Percentiles rank a stretch among this genome's conserved stretches.
Evolutionary conservation across 305 asterid genomes (phyloP).

Genomic region (Fraxinus angustifolia): DNA sequence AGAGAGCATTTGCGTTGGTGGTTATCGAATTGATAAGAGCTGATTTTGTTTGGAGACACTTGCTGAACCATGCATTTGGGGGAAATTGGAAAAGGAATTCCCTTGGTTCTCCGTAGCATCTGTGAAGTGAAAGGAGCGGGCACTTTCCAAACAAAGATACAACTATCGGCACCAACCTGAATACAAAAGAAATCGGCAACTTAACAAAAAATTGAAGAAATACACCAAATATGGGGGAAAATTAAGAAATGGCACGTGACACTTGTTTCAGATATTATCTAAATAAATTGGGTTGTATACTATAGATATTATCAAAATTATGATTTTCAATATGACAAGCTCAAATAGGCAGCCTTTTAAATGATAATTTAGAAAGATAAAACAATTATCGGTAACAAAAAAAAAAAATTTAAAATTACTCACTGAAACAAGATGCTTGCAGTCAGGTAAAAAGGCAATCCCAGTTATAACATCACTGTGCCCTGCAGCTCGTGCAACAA

Average conservation of each 20-base stretch:
- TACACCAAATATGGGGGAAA: neutral
- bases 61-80: constrained; percentile 26
- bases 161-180: constrained; percentile 62
- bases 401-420: constrained; percentile 25
- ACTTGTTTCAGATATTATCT: neutral
- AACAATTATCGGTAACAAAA: constrained; percentile 9
- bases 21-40: constrained; percentile 23
- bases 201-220: neutral
- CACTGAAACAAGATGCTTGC: constrained; percentile 62
- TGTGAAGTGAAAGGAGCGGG: constrained; percentile 44
- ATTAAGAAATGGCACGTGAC: neutral
- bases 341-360: neutral
- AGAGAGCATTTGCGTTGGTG: constrained; percentile 23
- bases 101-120: constrained; percentile 41
- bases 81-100: constrained; percentile 28
- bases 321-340: neutral
- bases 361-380: neutral
- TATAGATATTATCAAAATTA: neutral
- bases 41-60: constrained; percentile 24
- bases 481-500: constrained; percentile 62
- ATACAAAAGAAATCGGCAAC: constrained; percentile 21
- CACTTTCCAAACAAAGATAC: constrained; percentile 66
- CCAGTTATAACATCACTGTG: constrained; percentile 57
- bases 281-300: neutral
- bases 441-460: constrained; percentile 54